Base-by-base conservation (phyloP, 371 early-diverging fungal species). In the Parasitella parasitica region DNA sequence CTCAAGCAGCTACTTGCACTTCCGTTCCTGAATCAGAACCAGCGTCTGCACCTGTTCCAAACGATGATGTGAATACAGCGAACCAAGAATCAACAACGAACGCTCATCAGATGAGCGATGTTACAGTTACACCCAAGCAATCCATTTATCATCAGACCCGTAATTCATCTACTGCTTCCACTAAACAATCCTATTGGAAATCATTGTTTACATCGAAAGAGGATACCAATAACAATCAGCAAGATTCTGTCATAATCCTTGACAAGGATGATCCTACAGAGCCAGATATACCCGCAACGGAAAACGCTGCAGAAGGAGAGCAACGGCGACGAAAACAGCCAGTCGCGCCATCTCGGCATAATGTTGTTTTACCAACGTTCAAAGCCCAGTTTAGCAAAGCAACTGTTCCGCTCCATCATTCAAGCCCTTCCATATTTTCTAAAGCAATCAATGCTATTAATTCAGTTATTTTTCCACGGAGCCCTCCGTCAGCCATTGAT, bases 311-410 rank as follows among this genome's bases (percentile, higher is more conserved):
- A 49, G 49, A 55, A 11, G 12, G 24, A 46, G 46, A 46, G 2
- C 46, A 20, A 46, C 46, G 24, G 20, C 24, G 13, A 12, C 30
- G 52, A 34, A 61, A 39, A 32, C 6, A 6, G n/a, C n/a, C 20
- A 55, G 30, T 49, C 7, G 51, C 38, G 22, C 49, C 41, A 12
- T 39, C 30, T 26, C 24, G 26, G n/a, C 38, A 53, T 20, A 69
- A 72, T 22, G 51, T 57, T 15, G 70, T 72, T 4, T 30, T 72
- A 12, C 73, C 73, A 26, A 51, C 63, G 3, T 72, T 72, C 41
- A 49, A 66, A 28, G 63, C 70, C 9, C 70, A 69, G 38, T 69
- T 66, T 30, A 50, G 30, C 15, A 32, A 57, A 12, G 13, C 27
- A 28, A 27, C 28, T 32, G 4, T 30, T 15, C 12, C 18, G 13